Percentiles rank a stretch among this genome's conserved stretches.
Evolutionary conservation across 192 early-diverging fungal species (phyloP).

Genomic region (Backusella liffmaniae): DNA sequence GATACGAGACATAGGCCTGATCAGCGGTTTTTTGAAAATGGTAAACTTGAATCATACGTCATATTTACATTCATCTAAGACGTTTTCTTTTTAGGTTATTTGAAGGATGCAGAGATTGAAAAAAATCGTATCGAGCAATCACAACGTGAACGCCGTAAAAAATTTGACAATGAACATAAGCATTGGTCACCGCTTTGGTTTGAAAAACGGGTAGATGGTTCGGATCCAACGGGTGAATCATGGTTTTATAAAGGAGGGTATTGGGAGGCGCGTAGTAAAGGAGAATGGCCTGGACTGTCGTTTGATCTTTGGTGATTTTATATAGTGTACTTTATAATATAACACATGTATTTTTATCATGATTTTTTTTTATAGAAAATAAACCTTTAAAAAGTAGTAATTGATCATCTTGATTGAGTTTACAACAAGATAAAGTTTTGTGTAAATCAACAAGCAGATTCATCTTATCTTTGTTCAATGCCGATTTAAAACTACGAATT

Average conservation of each 20-base stretch:
- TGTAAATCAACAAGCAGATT: too few relatives aligned
- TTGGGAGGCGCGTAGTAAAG: constrained; percentile 62
- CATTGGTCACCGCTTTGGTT: constrained; percentile 58
- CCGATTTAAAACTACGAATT: background rate
- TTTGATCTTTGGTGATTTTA: background rate
- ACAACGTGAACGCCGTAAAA: background rate
- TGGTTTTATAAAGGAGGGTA: constrained; percentile 91
- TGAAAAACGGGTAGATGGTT: constrained; percentile 47
- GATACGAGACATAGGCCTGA: constrained; percentile 91
- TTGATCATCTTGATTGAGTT: too few relatives aligned
- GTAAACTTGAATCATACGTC: background rate
- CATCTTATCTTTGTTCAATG: background rate
- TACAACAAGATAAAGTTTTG: too few relatives aligned
- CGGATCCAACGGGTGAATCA: constrained; percentile 9
- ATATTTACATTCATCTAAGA: too few relatives aligned
- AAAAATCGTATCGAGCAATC: background rate
- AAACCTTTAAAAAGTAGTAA: too few relatives aligned
- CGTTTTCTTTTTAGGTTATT: constrained; percentile 40
- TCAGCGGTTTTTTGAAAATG: constrained; percentile 31
- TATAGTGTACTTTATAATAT: background rate
- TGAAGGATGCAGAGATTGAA: constrained; percentile 37
- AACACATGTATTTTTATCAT: background rate
- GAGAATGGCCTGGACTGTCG: constrained; percentile 14
- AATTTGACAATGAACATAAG: constrained; percentile 50
- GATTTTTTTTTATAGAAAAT: too few relatives aligned